Percentiles rank a stretch among this genome's conserved stretches.
These are phyloP conservation scores for Leishmania lainsoni DNA, from an alignment of 208 protist species.

Conservation along the genomic window DNA sequence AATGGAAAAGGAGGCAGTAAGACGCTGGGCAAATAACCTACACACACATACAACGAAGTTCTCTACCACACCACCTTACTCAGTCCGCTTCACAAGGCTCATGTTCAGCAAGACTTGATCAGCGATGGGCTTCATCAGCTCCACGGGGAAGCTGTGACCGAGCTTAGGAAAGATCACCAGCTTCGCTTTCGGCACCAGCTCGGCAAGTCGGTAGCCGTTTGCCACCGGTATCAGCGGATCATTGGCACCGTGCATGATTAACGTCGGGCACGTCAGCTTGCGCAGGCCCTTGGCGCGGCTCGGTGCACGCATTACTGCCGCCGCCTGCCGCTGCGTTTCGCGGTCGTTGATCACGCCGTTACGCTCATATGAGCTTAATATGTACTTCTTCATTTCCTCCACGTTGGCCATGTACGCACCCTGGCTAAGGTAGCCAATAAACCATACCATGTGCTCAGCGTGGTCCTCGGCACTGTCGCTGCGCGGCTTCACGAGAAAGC, in stretches of 20 bases:
- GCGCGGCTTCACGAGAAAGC: constrained; percentile 44
- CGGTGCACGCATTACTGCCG: constrained; percentile 59
- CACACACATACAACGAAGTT: neutral
- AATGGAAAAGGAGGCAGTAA: neutral
- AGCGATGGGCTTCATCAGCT: constrained; percentile 39
- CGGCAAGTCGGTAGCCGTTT: constrained; percentile 61
- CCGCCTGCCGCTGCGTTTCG: constrained; percentile 52
- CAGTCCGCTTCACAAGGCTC: constrained; percentile 6
- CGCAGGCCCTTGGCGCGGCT: constrained; percentile 43
- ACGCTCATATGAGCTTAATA: constrained; percentile 36
- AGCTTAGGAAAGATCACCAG: constrained; percentile 72
- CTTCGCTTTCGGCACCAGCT: constrained; percentile 53
- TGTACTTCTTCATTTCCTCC: constrained; percentile 29
- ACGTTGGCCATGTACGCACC: constrained; percentile 34
- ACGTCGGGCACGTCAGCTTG: constrained; percentile 44
- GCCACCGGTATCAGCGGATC: constrained; percentile 68
- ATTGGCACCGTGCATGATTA: constrained; percentile 69
- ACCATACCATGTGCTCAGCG: constrained; percentile 43
- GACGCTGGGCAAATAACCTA: neutral
- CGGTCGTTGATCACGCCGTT: constrained; percentile 32
- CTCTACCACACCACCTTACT: neutral
- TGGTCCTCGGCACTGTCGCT: constrained; percentile 50
- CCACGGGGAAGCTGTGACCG: constrained; percentile 56
- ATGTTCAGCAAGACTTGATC: constrained; percentile 63
- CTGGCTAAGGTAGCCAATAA: constrained; percentile 46